phyloP scores from a whole-genome alignment of 108 stramenopile species.

The Chaetoceros muelleri region DNA sequence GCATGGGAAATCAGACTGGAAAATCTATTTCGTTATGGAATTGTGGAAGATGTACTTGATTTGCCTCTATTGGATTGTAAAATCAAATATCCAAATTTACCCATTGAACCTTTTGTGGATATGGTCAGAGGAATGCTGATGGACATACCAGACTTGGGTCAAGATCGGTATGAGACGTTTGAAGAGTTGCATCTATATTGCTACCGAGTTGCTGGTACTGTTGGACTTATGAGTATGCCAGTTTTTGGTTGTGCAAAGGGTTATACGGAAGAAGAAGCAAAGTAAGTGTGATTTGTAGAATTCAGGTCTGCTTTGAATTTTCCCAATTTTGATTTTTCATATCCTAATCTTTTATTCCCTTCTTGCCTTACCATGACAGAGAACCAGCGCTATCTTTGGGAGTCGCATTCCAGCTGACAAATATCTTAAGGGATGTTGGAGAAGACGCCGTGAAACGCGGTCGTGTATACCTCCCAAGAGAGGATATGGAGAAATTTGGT shows the following conservation, averaged over 20 bases:
- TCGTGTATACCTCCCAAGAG: constrained; percentile 86
- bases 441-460: constrained; percentile 89
- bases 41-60: constrained; percentile 88
- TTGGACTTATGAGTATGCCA: constrained; percentile 94
- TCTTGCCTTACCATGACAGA: constrained; percentile 25
- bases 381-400: constrained; percentile 91
- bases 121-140: constrained; percentile 97
- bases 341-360: constrained; percentile 1
- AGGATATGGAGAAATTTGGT: constrained; percentile 85
- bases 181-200: constrained; percentile 95
- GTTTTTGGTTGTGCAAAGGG: constrained; percentile 84
- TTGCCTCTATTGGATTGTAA: constrained; percentile 81
- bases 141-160: constrained; percentile 90
- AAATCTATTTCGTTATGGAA: constrained; percentile 65
- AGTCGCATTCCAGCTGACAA: constrained; percentile 97
- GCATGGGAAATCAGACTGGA: constrained; percentile 81
- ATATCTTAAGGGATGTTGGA: constrained; percentile 96
- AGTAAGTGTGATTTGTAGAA: constrained; percentile 58
- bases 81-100: constrained; percentile 76
- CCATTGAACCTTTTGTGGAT: constrained; percentile 86
- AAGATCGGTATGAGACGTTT: constrained; percentile 87
- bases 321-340: neutral
- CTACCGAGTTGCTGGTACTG: constrained; percentile 96
- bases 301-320: neutral
- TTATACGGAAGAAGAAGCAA: constrained; percentile 69